Conservation (phyloP, 345 rosid genomes). For the Xanthoceras sorbifolium region DNA sequence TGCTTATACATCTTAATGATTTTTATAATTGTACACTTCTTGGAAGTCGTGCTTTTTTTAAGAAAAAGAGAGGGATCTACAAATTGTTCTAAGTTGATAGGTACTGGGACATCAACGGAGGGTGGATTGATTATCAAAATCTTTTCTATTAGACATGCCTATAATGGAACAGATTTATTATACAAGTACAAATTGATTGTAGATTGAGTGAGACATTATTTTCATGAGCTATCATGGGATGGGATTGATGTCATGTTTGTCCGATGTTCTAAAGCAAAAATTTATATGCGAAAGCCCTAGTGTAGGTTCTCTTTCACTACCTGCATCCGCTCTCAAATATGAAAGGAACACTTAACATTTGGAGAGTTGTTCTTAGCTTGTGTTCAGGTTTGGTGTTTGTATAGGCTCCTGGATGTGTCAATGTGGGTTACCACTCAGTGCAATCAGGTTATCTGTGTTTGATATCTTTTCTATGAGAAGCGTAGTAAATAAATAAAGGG, state of each 20-base stretch:
- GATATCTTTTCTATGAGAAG: too few species aligned
- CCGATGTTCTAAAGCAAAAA: not conserved
- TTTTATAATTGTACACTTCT: not conserved
- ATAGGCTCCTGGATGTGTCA: not conserved
- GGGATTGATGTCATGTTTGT: not conserved
- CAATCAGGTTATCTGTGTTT: too few species aligned
- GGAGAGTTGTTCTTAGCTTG: not conserved
- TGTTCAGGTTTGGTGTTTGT: not conserved
- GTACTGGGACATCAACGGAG: not conserved
- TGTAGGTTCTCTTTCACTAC: not conserved
- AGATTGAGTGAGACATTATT: not conserved
- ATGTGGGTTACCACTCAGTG: too few species aligned
- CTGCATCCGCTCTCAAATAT: constrained; percentile 9
- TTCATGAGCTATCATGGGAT: not conserved
- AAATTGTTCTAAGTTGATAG: not conserved
- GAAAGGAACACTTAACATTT: not conserved
- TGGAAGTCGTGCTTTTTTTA: not conserved
- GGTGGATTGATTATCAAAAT: not conserved
- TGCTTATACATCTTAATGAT: not conserved
- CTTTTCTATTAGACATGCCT: not conserved
- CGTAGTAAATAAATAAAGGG: too few species aligned
- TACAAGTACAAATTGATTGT: not conserved
- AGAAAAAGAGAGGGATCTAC: not conserved
- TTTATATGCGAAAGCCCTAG: not conserved
- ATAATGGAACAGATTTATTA: not conserved